phyloP scores from a whole-genome alignment of 352 stramenopile species.

The Pythium sukuiense region DNA sequence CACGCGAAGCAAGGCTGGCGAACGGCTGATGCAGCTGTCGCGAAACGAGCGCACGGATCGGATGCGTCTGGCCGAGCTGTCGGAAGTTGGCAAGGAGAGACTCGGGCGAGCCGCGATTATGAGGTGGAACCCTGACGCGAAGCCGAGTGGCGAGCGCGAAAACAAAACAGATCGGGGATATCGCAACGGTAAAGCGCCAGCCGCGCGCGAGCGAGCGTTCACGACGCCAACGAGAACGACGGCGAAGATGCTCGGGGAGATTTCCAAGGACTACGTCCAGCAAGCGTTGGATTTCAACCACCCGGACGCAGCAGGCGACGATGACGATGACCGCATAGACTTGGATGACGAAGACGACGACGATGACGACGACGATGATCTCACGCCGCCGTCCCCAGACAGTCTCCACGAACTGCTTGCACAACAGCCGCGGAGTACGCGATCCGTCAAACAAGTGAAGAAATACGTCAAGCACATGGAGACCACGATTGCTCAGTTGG shows the following conservation, averaged over 20 bases:
- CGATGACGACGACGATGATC: constrained; percentile 22
- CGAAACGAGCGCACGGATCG: constrained; percentile 62
- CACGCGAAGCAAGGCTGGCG: constrained; percentile 36
- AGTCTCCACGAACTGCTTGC: constrained; percentile 20
- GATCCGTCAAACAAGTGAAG: constrained; percentile 51
- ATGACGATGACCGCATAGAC: constrained; percentile 16
- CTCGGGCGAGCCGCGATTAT: constrained; percentile 35
- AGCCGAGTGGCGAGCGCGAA: constrained; percentile 13
- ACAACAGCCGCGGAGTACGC: constrained; percentile 21
- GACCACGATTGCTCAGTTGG: constrained; percentile 72
- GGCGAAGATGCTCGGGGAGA: constrained; percentile 59
- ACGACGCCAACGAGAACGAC: constrained; percentile 45
- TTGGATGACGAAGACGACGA: constrained; percentile 20
- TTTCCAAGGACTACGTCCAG: constrained; percentile 74
- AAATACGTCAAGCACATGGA: constrained; percentile 84
- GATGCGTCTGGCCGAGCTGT: constrained; percentile 78
- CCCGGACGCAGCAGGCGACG: constrained; percentile 22
- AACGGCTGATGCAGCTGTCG: constrained; percentile 52
- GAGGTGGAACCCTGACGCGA: constrained; percentile 47
- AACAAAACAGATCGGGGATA: constrained; percentile 18
- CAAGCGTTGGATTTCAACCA: constrained; percentile 70
- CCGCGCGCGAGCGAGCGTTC: constrained; percentile 26
- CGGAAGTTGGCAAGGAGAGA: constrained; percentile 61
- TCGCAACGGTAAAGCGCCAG: constrained; percentile 5
- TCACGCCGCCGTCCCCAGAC: constrained; percentile 14